Conservation (phyloP, 1,284 basidiomycete genomes). For the Papiliotrema laurentii region DNA sequence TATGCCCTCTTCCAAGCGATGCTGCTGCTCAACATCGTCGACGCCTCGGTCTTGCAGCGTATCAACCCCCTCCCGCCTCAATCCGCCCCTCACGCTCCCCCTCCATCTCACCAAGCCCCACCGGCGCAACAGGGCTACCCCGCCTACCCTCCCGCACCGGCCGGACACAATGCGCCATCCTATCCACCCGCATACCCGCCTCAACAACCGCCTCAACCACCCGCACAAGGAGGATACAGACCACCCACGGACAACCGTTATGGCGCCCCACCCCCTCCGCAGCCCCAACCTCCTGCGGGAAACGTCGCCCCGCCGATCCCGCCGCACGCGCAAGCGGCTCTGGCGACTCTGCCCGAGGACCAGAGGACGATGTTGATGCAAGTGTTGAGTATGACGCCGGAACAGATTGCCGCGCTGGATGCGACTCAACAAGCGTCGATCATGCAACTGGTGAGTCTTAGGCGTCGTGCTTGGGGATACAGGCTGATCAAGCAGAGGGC, state of each 20-base stretch:
- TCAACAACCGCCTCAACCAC: not conserved
- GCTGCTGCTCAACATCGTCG: constrained; percentile 90
- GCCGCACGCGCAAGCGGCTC: constrained; percentile 34
- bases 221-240: not conserved
- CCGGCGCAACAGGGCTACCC: not conserved
- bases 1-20: constrained; percentile 97
- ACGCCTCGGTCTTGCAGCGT: constrained; percentile 65
- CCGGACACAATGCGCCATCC: not conserved
- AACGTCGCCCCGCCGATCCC: constrained; percentile 24
- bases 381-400: constrained; percentile 76
- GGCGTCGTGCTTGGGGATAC: not conserved
- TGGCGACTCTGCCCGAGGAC: constrained; percentile 44
- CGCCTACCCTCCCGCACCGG: not conserved
- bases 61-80: constrained; percentile 40
- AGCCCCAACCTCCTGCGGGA: constrained; percentile 27
- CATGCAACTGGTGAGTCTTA: constrained; percentile 64
- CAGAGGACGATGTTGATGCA: constrained; percentile 66
- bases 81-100: constrained; percentile 16
- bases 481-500: constrained; percentile 22
- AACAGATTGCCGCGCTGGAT: constrained; percentile 81
- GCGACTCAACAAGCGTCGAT: constrained; percentile 80
- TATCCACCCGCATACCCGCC: not conserved
- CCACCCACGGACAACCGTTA: not conserved
- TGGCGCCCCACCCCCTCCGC: constrained; percentile 6
- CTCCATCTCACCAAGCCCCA: not conserved